Conservation (phyloP, 331 rosid species). For the Quercus phellos region DNA sequence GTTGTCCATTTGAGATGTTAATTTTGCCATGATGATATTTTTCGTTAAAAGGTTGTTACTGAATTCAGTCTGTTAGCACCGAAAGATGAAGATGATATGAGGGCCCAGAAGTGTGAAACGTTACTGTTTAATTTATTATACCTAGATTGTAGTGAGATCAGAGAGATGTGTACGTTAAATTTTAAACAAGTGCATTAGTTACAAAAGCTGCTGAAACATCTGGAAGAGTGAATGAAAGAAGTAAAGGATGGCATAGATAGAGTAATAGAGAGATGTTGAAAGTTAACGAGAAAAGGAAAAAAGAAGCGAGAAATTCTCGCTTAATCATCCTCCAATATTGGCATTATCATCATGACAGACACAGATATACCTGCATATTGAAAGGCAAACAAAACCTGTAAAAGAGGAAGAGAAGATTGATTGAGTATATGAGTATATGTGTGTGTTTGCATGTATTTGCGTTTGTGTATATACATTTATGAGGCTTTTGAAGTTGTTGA, state of each 20-base stretch:
- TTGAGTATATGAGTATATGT: neutral
- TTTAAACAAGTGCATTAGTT: slow-evolving; percentile 8
- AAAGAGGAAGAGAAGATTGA: slow-evolving; percentile 14
- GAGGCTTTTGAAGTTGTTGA: slow-evolving; percentile 52
- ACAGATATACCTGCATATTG: slow-evolving; percentile 17
- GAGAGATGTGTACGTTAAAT: slow-evolving; percentile 1
- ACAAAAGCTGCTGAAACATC: slow-evolving; percentile 21
- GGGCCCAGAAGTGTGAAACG: neutral
- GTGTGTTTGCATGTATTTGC: slow-evolving; percentile 6
- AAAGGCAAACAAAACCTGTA: slow-evolving; percentile 37
- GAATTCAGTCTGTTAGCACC: neutral
- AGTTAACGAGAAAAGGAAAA: slow-evolving; percentile 31
- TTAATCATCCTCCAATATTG: no score
- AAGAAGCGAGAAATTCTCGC: slow-evolving; percentile 23
- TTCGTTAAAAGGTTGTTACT: neutral
- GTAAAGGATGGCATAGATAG: slow-evolving; percentile 1
- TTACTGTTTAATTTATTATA: no score
- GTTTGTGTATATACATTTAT: slow-evolving; percentile 50
- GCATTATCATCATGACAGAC: slow-evolving; percentile 25
- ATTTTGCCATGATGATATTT: neutral
- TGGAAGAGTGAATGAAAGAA: slow-evolving; percentile 21
- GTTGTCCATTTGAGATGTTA: neutral
- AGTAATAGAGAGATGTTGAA: slow-evolving; percentile 27
- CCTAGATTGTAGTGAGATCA: neutral
- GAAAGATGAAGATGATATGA: neutral